Conservation (phyloP, 148 eudicot species). For the Chenopodium formosanum region DNA sequence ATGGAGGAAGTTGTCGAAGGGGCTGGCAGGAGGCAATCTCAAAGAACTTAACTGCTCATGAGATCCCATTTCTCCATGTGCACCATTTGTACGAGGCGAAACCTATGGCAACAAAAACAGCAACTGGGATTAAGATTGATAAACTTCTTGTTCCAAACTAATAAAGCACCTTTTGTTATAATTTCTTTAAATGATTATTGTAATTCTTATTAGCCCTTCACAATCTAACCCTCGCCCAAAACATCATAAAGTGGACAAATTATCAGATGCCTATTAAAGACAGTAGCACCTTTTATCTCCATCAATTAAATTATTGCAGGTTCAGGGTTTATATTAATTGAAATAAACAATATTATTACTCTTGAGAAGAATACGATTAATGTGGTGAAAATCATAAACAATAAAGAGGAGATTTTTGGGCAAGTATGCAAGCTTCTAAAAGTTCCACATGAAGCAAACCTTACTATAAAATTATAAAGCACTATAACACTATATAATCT, state of each 20-base stretch:
- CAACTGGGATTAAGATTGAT: neutral
- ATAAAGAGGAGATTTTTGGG: neutral
- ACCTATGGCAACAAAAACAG: conserved; percentile 33
- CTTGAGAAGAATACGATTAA: neutral
- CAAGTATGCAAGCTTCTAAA: neutral
- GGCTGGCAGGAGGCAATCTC: conserved; percentile 93
- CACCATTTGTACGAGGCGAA: conserved; percentile 29
- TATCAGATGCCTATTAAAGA: neutral
- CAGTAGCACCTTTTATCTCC: neutral
- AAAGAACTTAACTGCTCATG: conserved; percentile 50
- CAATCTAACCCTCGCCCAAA: neutral
- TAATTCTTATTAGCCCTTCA: neutral
- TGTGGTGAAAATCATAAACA: neutral
- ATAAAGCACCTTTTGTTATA: neutral
- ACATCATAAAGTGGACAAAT: neutral
- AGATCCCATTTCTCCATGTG: conserved; percentile 23
- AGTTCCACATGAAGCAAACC: neutral
- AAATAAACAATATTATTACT: too few relatives aligned
- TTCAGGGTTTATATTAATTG: neutral
- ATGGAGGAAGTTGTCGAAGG: conserved; percentile 89
- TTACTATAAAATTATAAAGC: neutral
- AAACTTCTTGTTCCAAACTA: neutral
- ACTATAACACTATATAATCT: neutral
- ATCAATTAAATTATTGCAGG: neutral
- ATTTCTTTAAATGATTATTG: neutral